Evolutionary conservation across 495 filamentous ascomycete species (phyloP), one percentile per base, ranked within the genome.

Genomic region (Talaromyces ruber): DNA sequence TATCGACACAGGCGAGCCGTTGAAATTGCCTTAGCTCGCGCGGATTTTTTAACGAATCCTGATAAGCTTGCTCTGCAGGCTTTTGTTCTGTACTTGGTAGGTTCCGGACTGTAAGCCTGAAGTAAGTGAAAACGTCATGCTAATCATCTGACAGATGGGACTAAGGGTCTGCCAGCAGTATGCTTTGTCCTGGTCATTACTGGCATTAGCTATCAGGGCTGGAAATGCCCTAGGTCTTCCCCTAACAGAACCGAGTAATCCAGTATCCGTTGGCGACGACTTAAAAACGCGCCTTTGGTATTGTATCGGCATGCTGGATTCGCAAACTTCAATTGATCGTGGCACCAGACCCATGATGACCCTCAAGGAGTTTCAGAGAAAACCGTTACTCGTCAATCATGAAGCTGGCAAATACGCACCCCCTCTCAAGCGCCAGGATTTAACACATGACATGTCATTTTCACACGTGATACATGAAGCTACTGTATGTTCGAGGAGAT

Each of bases 51-150:
- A 2, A 76, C 71, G 1, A 82, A 79, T 0, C 77, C 83, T 60
- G 83, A 86, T 52, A 69, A 81, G 28, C 75, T 82, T 34, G 77
- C 83, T 9, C 65, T 86, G 29, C 83, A 85, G 66, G 81, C 81
- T 14, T 83, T 84, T 64, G 75, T 82, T 34, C 70, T 86, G 1
- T 85, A 74, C 51, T 61, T 82, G 63, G 77, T 82, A 70, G 29
- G 70, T 65, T 53, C 3, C 8, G n/a, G 6, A 12, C 22, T 25
- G 4, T 5, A 2, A 14, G 14, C 0, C 50, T 16, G 9, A 25
- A 25, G 3, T 53, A 26, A 26, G 4, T 25, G 50, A 18, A 6
- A 45, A 45, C 6, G 12, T 3, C 14, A 6, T 21, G 14, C 12
- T 56, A 18, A 45, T 7, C 16, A 18, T 5, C 5, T 25, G 5